phyloP scores from a whole-genome alignment of 1,139 yeast species.

The Hansenula sp. region DNA sequence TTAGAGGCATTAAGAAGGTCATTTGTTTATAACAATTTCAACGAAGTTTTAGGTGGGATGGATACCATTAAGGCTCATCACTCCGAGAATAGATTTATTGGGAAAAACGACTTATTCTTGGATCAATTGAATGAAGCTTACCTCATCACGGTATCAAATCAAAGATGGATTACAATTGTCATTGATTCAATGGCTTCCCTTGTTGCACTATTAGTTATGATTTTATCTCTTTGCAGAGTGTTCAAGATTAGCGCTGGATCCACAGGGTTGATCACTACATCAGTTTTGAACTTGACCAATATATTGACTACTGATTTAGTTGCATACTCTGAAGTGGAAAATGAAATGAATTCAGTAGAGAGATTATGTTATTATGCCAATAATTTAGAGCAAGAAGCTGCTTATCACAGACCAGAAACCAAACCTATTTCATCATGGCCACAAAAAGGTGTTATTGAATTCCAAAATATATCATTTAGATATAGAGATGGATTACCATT shows the following conservation, averaged over 20 bases:
- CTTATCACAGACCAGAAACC: conserved; percentile 50
- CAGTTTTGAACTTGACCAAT: conserved; percentile 50
- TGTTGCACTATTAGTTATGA: conserved; percentile 40
- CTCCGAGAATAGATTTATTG: conserved; percentile 45
- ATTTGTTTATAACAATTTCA: conserved; percentile 70
- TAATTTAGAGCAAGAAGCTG: conserved; percentile 63
- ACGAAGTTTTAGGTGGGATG: conserved; percentile 72
- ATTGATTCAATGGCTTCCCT: conserved; percentile 48
- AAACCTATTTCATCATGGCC: conserved; percentile 60
- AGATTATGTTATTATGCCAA: conserved; percentile 69
- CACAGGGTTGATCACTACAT: conserved; percentile 67
- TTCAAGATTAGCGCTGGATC: conserved; percentile 62
- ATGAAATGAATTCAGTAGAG: conserved; percentile 85
- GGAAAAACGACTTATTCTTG: conserved; percentile 44
- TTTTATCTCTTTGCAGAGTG: conserved; percentile 61
- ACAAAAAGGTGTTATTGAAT: conserved; percentile 47
- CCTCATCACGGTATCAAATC: conserved; percentile 60
- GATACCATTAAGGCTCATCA: conserved; percentile 65
- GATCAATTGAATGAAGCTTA: conserved; percentile 73
- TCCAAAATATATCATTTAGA: conserved; percentile 55
- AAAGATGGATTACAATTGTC: conserved; percentile 74
- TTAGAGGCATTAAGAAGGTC: conserved; percentile 77
- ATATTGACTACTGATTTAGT: no score
- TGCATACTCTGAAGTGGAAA: conserved; percentile 67
- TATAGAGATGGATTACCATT: conserved; percentile 76